Evolutionary conservation across 768 basidiomycete genomes (phyloP), one percentile per base, ranked within the genome.

Genomic region (Lactifluus piperatus): DNA sequence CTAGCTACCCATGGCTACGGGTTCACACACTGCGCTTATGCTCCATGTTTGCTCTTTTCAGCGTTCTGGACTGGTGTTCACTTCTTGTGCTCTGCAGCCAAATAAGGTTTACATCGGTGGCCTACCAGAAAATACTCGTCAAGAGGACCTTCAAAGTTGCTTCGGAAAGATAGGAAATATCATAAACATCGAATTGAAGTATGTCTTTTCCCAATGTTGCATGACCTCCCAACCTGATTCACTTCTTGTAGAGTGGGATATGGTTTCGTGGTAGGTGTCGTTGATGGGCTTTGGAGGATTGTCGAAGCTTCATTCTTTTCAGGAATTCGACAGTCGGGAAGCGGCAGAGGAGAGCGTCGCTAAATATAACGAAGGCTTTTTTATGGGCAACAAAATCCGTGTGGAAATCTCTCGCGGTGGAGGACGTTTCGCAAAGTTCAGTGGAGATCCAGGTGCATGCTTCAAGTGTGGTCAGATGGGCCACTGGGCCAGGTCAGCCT

Each of bases 31-130:
- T 76, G 72, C 78, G 76, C 70, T 75, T 72, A 68, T 79, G 75
- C 76, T 76, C 77, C 69, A 45, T 20, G 20, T 57, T 58, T 54
- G 4, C 63, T 46, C 54, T 71, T 66, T 70, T 72, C 71, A 71
- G 75, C 71, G 78, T 75, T 79, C 74, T 75, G 71, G 71, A 71
- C 79, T 68, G 79, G 76, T 74, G 75, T 81, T 85, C 76, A 84
- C 79, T 72, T 78, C 47, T 49, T 82, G 75, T 81, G 78, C 79
- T 77, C 76, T 78, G 76, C 81, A 92, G 89, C 86, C 89, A 76
- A 91, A 91, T 76, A 94, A 94, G 76, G 85, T 94, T 72, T 94
- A 94, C 71, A 83, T 94, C 69, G 91, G 91, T 70, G 89, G 90
- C 64, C 80, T 93, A 60, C 91, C 91, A 63, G 88, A 91, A 74